Percentiles rank a stretch among this genome's conserved stretches.
phyloP scores from a whole-genome alignment of 306 rosid genomes.

The Lagenaria siceraria region DNA sequence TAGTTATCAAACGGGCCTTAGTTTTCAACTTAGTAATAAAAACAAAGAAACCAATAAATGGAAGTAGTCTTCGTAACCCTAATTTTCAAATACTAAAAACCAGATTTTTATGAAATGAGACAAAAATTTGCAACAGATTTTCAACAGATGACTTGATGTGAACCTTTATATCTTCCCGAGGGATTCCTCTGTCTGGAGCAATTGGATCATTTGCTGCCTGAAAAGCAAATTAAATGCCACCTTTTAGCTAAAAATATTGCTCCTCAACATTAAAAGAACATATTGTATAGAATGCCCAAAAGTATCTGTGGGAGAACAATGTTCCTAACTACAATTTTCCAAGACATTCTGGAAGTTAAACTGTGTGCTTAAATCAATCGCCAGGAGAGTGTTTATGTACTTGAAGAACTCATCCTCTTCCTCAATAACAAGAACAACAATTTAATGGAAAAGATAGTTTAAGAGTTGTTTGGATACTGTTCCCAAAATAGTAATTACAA shows the following conservation, averaged over 20 bases:
- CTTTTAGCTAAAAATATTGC: background rate
- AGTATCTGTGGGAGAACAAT: background rate
- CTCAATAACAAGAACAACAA: background rate
- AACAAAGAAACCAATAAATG: no score
- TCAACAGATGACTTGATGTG: background rate
- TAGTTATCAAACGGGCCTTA: no score
- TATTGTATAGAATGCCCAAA: background rate
- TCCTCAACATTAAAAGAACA: background rate
- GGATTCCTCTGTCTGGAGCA: conserved; percentile 79
- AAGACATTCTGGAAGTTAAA: background rate
- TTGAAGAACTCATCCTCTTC: background rate
- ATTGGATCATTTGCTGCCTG: conserved; percentile 96
- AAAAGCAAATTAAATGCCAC: conserved; percentile 12
- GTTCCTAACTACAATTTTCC: background rate
- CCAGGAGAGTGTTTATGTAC: no score
- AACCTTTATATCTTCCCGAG: conserved; percentile 86
- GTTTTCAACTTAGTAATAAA: no score
- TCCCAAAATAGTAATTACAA: background rate
- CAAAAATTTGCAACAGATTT: no score
- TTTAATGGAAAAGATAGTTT: background rate
- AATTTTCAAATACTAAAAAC: no score
- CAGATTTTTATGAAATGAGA: no score
- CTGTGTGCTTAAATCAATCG: no score
- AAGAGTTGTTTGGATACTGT: background rate
- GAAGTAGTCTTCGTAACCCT: no score